Conservation (phyloP, 176 grass and related monocot species). For the Carex myosuroides region DNA sequence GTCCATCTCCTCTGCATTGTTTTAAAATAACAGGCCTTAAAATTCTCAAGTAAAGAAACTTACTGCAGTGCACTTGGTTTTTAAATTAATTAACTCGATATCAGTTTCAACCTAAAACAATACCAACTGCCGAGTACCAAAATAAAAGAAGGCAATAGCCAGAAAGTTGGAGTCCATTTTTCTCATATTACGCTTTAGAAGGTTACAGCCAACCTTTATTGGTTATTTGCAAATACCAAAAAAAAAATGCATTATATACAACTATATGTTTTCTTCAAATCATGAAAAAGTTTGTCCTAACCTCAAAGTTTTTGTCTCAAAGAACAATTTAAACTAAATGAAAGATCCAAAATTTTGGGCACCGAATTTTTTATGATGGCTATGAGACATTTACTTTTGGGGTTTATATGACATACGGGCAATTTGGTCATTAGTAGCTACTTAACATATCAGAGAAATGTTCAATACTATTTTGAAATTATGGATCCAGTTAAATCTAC, state of each 20-base stretch:
- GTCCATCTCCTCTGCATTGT: constrained; percentile 73
- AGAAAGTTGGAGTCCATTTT: not conserved
- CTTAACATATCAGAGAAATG: not conserved
- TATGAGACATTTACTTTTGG: not conserved
- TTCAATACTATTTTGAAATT: not conserved
- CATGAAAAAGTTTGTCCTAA: not conserved
- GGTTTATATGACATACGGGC: not conserved
- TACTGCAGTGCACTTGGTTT: not conserved
- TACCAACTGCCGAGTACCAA: not conserved
- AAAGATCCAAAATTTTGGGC: not conserved
- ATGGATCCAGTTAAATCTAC: not conserved
- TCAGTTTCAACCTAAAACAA: not conserved
- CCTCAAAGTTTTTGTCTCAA: not conserved
- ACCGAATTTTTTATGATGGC: not conserved
- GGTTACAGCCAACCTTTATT: not conserved
- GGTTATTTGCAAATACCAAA: not conserved
- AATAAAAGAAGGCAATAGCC: not conserved
- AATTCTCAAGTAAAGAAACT: not conserved
- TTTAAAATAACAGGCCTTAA: not conserved
- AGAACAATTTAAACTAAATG: not conserved
- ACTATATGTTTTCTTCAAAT: not conserved
- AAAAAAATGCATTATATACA: not conserved
- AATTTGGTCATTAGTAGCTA: not conserved
- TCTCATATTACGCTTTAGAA: not conserved
- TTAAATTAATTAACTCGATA: not conserved